Evolutionary conservation across 2,329 filamentous ascomycete genomes (phyloP), one percentile per base, ranked within the genome.

Genomic region (Dactylellina drechsleri): DNA sequence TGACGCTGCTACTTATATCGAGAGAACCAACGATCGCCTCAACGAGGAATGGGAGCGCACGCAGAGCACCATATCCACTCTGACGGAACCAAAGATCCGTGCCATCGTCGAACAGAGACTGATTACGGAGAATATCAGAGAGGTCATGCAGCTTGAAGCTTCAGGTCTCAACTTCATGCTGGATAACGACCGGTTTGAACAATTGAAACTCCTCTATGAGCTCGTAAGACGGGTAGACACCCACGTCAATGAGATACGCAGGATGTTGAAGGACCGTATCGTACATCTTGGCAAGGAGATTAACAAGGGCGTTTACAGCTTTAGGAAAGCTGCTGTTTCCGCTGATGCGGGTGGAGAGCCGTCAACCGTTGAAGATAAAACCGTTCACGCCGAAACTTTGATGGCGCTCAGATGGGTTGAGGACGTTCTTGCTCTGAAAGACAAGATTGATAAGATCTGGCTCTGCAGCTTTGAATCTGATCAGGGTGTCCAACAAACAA

Each of bases 361-460:
- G 49, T 84, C 84, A 2, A 84, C 86, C 12, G 85, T 86, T 6
- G 85, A 82, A 1, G 85, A 85, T 5, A 84, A 84, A 67, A 81
- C 85, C 18, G 86, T 86, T 36, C 83, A 82, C 23, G 84, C 83
- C 20, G 83, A 83, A 80, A 98, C 95, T 0, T 87, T 88, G 0
- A 91, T 93, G 1, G 95, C 95, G 0, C 91, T 98, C 79, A 92
- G 91, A 79, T 99, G 95, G 95, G 94, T 98, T 1, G 92, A 96
- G 79, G 93, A 97, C 79, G 91, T 98, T 1, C 84, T 99, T 56
- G 83, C 83, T 16, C 84, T 99, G 28, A 97, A 98, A 82, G 89
- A 91, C 78, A 96, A 95, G 80, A 98, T 97, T 79, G 93, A 98
- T 81, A 86, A 83, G 12, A 87, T 99, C 73, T 93, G 90, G 88